Conservation (phyloP, 2,329 filamentous ascomycete genomes). For the Diaporthe amygdali region DNA sequence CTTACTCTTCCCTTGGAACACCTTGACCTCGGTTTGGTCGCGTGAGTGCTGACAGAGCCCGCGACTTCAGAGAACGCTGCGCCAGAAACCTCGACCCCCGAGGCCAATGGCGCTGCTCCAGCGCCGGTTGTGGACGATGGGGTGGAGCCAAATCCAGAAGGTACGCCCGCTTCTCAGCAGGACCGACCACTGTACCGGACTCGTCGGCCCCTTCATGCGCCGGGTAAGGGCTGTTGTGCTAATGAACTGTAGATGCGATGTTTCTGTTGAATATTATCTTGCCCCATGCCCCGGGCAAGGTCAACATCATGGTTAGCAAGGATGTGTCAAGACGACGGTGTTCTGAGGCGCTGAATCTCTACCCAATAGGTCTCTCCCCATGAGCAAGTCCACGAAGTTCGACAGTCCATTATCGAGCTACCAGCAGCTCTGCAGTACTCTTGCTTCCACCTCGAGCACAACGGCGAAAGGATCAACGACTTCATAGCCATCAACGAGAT, state of each 20-base stretch:
- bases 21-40: not conserved
- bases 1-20: not conserved
- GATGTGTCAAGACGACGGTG: slow-evolving; percentile 12
- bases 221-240: slow-evolving; percentile 21
- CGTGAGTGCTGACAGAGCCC: slow-evolving; percentile 15
- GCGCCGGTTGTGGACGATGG: slow-evolving; percentile 31
- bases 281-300: slow-evolving; percentile 78
- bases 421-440: slow-evolving; percentile 95
- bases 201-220: not conserved
- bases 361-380: slow-evolving; percentile 77
- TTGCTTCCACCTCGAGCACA: slow-evolving; percentile 96
- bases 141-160: slow-evolving; percentile 37
- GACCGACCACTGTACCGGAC: not conserved
- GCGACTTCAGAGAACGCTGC: slow-evolving; percentile 15
- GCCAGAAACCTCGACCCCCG: slow-evolving; percentile 2
- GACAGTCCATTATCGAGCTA: slow-evolving; percentile 93
- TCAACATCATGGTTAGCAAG: slow-evolving; percentile 79
- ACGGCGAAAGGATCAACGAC: slow-evolving; percentile 90
- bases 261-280: slow-evolving; percentile 77
- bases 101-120: slow-evolving; percentile 20
- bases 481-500: slow-evolving; percentile 93
- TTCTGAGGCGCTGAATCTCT: slow-evolving; percentile 30
- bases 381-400: slow-evolving; percentile 96
- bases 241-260: slow-evolving; percentile 47
- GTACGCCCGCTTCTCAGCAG: slow-evolving; percentile 35